Evolutionary conservation across 208 protist species (phyloP), one percentile per base, ranked within the genome.

Genomic region (Crithidia thermophila): DNA sequence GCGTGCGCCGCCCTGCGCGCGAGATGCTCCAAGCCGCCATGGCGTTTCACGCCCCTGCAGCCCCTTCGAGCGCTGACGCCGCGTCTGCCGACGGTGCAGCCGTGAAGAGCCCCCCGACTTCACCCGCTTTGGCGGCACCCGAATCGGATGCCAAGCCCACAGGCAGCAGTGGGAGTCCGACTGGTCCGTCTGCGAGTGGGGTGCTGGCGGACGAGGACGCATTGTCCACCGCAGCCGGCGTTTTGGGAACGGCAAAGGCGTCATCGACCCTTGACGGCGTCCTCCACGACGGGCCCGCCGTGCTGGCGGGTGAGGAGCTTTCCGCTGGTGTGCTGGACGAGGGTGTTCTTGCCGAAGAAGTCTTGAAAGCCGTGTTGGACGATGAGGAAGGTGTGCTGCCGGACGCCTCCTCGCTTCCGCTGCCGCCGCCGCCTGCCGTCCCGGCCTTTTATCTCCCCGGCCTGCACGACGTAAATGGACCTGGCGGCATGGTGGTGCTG

Each of bases 401-500:
- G 3, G 60, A 68, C 27, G 61, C 31, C 13, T 31, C 61, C 4
- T 64, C 61, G 45, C 55, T 68, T 45, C 69, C 59, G 3, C 57
- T 28, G 20, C 60, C 61, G 16, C 60, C 61, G 6, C 61, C 23
- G 28, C 52, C 55, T 3, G 28, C 61, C 1, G 25, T 52, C 0
- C 50, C 57, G 2, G 43, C 40, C 18, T 52, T 72, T 36, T 68
- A 72, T 28, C 51, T 76, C 8, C 69, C 55, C 27, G 83, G 82
- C 7, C 55, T 90, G 59, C 74, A 85, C 67, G 82, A 93, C 55
- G 74, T 81, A 16, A 66, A 70, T 34, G 84, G 84, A 11, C 66
- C 79, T 3, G 88, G 88, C 28, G 88, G 88, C 0, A 75, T 92
- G 62, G 75, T 94, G 51, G 65, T 92, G 27, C 46, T 94, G 10